phyloP scores from a whole-genome alignment of 192 early-diverging fungal species.

The Coemansia sp. region DNA sequence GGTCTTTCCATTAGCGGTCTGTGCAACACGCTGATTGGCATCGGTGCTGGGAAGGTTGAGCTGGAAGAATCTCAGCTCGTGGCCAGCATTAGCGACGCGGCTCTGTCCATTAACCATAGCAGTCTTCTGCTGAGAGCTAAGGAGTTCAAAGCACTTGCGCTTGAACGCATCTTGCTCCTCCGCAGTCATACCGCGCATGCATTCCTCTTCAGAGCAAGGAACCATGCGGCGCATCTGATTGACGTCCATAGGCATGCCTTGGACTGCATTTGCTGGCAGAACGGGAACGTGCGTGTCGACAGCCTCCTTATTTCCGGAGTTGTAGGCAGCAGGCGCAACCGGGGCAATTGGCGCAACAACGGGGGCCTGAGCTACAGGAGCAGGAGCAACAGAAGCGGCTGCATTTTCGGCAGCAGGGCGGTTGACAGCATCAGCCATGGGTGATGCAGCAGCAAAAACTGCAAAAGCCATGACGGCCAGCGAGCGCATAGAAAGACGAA shows the following conservation, averaged over 20 bases:
- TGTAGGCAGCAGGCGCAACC: conserved; percentile 4
- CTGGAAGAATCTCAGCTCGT: conserved; percentile 31
- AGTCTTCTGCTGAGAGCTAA: conserved; percentile 17
- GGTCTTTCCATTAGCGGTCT: conserved; percentile 14
- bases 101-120: conserved; percentile 23
- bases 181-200: conserved; percentile 32
- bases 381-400: conserved; percentile 9
- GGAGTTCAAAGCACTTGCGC: conserved; percentile 39
- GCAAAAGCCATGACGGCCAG: conserved; percentile 46
- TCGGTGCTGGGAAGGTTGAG: conserved; percentile 24
- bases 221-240: conserved; percentile 22
- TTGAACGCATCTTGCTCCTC: conserved; percentile 38
- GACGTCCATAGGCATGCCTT: conserved; percentile 9
- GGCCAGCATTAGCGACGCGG: conserved; percentile 22
- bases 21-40: conserved; percentile 12
- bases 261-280: conserved; percentile 6
- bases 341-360: background rate
- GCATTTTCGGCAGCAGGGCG: conserved; percentile 14
- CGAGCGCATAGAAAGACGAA: conserved; percentile 41
- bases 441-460: conserved; percentile 39
- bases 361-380: conserved; percentile 13
- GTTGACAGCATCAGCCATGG: conserved; percentile 16
- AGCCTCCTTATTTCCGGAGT: conserved; percentile 13
- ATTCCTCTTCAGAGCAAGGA: conserved; percentile 41
- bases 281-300: conserved; percentile 21